These are phyloP conservation scores for Apostasia ramifera DNA, from an alignment of 106 monocot genomes.

Conservation along the genomic window DNA sequence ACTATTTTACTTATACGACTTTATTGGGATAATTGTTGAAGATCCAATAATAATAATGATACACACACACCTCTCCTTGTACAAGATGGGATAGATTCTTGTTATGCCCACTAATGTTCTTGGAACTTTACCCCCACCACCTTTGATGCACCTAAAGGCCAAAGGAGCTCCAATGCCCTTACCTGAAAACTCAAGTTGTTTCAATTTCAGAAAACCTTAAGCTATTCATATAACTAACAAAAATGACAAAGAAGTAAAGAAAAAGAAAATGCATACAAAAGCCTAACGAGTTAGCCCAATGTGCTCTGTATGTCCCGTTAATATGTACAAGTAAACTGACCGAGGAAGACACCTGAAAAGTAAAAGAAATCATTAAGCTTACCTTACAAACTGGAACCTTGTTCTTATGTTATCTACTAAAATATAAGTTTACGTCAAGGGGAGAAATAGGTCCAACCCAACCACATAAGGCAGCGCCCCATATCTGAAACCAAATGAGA, in stretches of 20 bases:
- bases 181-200: conserved; percentile 32
- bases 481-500: conserved; percentile 37
- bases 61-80: conserved; percentile 68
- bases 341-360: conserved; percentile 47
- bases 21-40: neutral
- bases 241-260: neutral
- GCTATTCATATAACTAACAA: neutral
- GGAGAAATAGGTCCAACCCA: conserved; percentile 85
- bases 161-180: conserved; percentile 53
- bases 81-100: conserved; percentile 77
- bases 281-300: conserved; percentile 69
- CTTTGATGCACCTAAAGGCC: conserved; percentile 81
- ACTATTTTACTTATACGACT: neutral
- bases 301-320: conserved; percentile 85
- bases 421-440: conserved; percentile 44
- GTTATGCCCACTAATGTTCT: conserved; percentile 64
- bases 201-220: neutral
- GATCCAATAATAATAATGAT: neutral
- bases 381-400: neutral
- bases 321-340: conserved; percentile 57
- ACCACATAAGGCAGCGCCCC: conserved; percentile 69
- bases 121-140: conserved; percentile 66
- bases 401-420: too few species aligned
- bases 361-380: conserved; percentile 5
- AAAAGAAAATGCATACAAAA: conserved; percentile 55